Evolutionary conservation across 441 rosid genomes (phyloP), one percentile per base, ranked within the genome.

Genomic region (Aquilaria agallochum): DNA sequence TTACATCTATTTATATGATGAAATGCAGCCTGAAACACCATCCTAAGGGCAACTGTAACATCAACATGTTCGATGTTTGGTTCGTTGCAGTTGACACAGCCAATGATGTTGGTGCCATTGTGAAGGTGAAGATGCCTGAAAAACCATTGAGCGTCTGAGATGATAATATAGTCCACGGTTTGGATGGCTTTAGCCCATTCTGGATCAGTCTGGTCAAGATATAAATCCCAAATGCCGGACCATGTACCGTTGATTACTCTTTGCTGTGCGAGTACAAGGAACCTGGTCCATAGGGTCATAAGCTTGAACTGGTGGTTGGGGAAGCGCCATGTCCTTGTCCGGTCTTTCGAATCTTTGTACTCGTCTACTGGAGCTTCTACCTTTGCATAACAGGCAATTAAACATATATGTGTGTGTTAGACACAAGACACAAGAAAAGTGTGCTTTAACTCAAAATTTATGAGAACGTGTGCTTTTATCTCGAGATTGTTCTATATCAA

Each of bases 71-170:
- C 78, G 4, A 90, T 65, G 10, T 81, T 80, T 2, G 80, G 77
- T 7, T 64, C 69, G 13, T 74, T 70, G 68, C 96, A 90, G 64
- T 72, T 84, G 45, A 89, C 82, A 57, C 98, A 94, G 11, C 89
- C 90, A 2, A 84, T 50, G 2, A 71, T 54, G 0, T 80, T 50
- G 1, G 67, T 55, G 34, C 82, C 81, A 31, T 65, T 45, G 9
- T 85, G 81, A 2, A 90, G 65, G 75, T 78, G 64, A 65, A 90
- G 60, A 4, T 80, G 86, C 54, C 96, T 73, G 74, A 89, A 89
- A 68, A 89, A 90, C 98, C 96, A 87, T 20, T 87, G 96, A 20
- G 74, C 98, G n/a, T 50, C 64, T 0, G 98, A 89, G 72, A 94
- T 64, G 68, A 94, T 62, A 4, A 80, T 81, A 20, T 83, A 77